Evolutionary conservation across 2,329 filamentous ascomycete genomes (phyloP).

Genomic region (Metarhizium album): DNA sequence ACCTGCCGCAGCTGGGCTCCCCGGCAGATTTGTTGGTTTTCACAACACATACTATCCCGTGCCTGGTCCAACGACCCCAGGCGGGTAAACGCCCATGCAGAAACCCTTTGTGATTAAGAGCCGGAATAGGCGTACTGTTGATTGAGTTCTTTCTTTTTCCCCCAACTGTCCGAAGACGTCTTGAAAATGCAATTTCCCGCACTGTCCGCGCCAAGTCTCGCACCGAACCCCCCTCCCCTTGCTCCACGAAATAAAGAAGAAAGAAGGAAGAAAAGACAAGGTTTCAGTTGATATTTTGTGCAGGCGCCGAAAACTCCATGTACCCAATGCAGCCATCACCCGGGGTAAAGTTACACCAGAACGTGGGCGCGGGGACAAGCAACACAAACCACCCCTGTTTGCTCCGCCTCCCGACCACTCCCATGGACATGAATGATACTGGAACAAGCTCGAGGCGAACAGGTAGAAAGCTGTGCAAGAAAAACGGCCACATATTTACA

Average conservation of each 20-base stretch:
- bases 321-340: background rate
- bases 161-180: background rate
- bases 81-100: too few relatives aligned
- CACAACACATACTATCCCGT: too few relatives aligned
- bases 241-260: too few relatives aligned
- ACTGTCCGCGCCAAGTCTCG: too few relatives aligned
- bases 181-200: background rate
- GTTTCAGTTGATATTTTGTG: background rate
- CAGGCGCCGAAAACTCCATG: background rate
- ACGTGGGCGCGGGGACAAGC: too few relatives aligned
- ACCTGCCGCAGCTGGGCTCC: too few relatives aligned
- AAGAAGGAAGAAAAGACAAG: background rate
- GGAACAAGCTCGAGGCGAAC: background rate
- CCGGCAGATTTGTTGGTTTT: too few relatives aligned
- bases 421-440: background rate
- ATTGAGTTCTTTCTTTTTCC: too few relatives aligned
- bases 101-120: too few relatives aligned
- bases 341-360: background rate
- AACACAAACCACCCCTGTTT: background rate
- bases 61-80: too few relatives aligned
- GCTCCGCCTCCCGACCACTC: background rate
- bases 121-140: too few relatives aligned
- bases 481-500: conserved; percentile 3
- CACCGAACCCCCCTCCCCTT: too few relatives aligned
- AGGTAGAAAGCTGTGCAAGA: background rate